Percentiles rank a stretch among this genome's conserved stretches.
Evolutionary conservation across 208 protist species (phyloP).

Genomic region (Wallacemonas collosoma): DNA sequence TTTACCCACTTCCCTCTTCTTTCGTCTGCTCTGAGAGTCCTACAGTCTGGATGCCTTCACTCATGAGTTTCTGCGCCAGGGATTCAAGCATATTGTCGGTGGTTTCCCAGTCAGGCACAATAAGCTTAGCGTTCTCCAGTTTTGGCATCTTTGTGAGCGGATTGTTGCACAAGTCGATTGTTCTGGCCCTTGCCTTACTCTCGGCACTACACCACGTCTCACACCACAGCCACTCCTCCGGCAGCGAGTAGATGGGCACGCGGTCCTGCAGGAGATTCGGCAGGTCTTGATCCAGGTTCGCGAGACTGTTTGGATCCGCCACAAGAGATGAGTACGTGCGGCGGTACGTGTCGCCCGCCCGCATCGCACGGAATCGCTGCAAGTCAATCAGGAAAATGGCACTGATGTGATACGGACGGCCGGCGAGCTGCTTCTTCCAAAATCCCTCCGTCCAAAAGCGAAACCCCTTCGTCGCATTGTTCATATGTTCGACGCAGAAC

Average conservation of each 20-base stretch:
- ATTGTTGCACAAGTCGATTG: conserved; percentile 98
- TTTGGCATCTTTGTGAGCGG: conserved; percentile 96
- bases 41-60: background rate
- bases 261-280: conserved; percentile 96
- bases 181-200: conserved; percentile 94
- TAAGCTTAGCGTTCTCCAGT: conserved; percentile 89
- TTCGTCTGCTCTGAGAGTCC: background rate
- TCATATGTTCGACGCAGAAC: conserved; percentile 93
- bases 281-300: conserved; percentile 95
- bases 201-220: conserved; percentile 97
- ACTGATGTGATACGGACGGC: conserved; percentile 97
- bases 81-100: conserved; percentile 81
- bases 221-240: conserved; percentile 99
- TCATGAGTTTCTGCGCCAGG: conserved; percentile 27
- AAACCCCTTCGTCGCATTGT: conserved; percentile 92
- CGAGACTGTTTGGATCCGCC: conserved; percentile 91
- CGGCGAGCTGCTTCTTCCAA: conserved; percentile 95
- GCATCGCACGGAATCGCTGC: conserved; percentile 77
- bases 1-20: too few relatives aligned
- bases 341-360: conserved; percentile 93
- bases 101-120: conserved; percentile 91
- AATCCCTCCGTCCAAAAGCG: conserved; percentile 94
- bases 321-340: conserved; percentile 88
- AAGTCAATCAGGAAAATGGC: conserved; percentile 98
- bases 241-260: conserved; percentile 96